Conservation (phyloP, 1,139 yeast species). For the Yamadazyma membranifaciens region DNA sequence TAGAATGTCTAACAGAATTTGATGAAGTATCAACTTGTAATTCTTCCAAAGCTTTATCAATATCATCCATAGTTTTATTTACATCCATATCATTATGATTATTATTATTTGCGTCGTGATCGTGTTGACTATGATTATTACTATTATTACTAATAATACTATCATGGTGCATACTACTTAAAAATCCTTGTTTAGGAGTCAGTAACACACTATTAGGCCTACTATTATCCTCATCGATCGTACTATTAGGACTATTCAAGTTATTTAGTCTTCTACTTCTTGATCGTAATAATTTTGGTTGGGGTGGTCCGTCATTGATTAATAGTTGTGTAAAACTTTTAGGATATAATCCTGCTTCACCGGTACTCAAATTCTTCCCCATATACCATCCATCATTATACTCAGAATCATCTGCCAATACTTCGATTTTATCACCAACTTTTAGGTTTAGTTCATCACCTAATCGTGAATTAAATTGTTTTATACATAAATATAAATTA, state of each 20-base stretch:
- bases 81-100: conserved; percentile 22
- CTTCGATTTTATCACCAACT: conserved; percentile 85
- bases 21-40: conserved; percentile 35
- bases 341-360: conserved; percentile 84
- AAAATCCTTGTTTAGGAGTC: conserved; percentile 1
- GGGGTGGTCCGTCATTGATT: conserved; percentile 17
- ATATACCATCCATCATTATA: conserved; percentile 97
- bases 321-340: conserved; percentile 69
- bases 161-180: too few species aligned
- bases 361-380: conserved; percentile 75
- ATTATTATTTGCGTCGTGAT: too few species aligned
- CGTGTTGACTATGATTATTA: not conserved
- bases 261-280: conserved; percentile 52
- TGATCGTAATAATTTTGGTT: conserved; percentile 45
- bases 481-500: conserved; percentile 54
- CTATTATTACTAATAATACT: not conserved
- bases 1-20: conserved; percentile 4
- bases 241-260: conserved; percentile 5
- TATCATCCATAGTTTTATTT: conserved; percentile 69
- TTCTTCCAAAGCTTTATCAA: conserved; percentile 81
- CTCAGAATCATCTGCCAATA: conserved; percentile 87
- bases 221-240: conserved; percentile 3
- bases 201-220: conserved; percentile 2
- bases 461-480: conserved; percentile 80
- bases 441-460: conserved; percentile 83